phyloP scores from a whole-genome alignment of 768 basidiomycete species.

The Mycena galopus region DNA sequence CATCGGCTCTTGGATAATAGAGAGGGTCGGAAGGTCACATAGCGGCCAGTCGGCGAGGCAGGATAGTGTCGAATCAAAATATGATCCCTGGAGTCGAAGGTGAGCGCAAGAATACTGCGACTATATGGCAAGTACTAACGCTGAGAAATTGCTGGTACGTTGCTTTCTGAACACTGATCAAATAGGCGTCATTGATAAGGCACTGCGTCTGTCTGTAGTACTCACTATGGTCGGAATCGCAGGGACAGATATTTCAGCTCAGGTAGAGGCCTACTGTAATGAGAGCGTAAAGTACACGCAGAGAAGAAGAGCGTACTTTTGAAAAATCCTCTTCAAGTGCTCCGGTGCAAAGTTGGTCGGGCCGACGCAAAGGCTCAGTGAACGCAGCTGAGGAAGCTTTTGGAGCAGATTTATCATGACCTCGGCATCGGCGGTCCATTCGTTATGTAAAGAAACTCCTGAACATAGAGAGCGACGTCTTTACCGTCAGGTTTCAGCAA shows the following conservation, averaged over 20 bases:
- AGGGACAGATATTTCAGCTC: constrained; percentile 68
- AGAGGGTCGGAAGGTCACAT: constrained; percentile 57
- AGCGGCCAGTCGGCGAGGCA: constrained; percentile 76
- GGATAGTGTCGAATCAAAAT: constrained; percentile 81
- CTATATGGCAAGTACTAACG: constrained; percentile 47
- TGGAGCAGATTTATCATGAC: constrained; percentile 77
- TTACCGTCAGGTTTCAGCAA: constrained; percentile 54
- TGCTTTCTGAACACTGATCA: constrained; percentile 69
- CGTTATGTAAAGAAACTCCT: constrained; percentile 64
- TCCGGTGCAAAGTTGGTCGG: constrained; percentile 82
- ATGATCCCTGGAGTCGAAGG: constrained; percentile 70
- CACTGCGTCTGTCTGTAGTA: constrained; percentile 4
- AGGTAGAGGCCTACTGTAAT: constrained; percentile 51
- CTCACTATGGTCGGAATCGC: constrained; percentile 89
- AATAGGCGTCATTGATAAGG: neutral
- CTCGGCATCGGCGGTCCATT: constrained; percentile 82
- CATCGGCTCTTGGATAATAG: constrained; percentile 77
- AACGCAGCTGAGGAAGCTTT: constrained; percentile 64
- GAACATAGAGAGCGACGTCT: constrained; percentile 55
- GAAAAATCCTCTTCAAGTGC: constrained; percentile 77
- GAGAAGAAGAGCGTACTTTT: constrained; percentile 30
- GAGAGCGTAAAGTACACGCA: neutral
- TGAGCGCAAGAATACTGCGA: constrained; percentile 1
- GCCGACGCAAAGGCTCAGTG: constrained; percentile 79
- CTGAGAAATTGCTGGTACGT: constrained; percentile 88